phyloP scores from a whole-genome alignment of 2,329 filamentous ascomycete genomes.

The Cladophialophora immunda region DNA sequence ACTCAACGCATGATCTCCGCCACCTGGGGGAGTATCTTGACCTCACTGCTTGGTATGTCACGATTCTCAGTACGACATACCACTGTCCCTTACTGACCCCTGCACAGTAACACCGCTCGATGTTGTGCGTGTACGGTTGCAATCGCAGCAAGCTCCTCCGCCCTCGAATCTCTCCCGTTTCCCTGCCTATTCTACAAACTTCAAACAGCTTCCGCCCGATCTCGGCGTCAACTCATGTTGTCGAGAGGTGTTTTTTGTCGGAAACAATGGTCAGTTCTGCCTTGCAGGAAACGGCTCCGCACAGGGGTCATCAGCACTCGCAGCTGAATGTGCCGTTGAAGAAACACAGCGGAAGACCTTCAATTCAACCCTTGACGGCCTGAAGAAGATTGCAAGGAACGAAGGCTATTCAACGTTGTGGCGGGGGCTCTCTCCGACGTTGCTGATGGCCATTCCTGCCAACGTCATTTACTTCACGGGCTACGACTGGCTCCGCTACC shows the following conservation, averaged over 20 bases:
- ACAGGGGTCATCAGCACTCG: constrained; percentile 56
- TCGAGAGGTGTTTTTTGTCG: constrained; percentile 95
- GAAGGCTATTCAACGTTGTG: constrained; percentile 88
- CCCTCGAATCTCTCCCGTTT: constrained; percentile 64
- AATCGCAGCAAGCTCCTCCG: constrained; percentile 74
- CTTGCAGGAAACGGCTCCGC: constrained; percentile 66
- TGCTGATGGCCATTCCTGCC: constrained; percentile 91
- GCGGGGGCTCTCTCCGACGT: constrained; percentile 91
- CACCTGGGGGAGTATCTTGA: constrained; percentile 87
- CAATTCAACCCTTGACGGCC: constrained; percentile 87
- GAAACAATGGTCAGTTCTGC: constrained; percentile 82
- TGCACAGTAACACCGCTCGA: constrained; percentile 87
- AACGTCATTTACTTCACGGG: constrained; percentile 99
- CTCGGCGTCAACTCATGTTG: constrained; percentile 95
- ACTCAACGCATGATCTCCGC: constrained; percentile 95
- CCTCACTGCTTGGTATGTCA: constrained; percentile 80
- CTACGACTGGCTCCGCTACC: constrained; percentile 90
- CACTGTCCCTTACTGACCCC: constrained; percentile 32
- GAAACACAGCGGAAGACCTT: constrained; percentile 84
- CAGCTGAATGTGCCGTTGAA: constrained; percentile 82
- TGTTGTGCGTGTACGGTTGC: constrained; percentile 92
- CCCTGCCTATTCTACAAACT: constrained; percentile 60
- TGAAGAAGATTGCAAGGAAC: constrained; percentile 93
- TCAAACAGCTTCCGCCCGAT: constrained; percentile 78
- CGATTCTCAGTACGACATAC: constrained; percentile 11